phyloP scores from a whole-genome alignment of 371 early-diverging fungal species.

The Homolaphlyctis polyrhiza region DNA sequence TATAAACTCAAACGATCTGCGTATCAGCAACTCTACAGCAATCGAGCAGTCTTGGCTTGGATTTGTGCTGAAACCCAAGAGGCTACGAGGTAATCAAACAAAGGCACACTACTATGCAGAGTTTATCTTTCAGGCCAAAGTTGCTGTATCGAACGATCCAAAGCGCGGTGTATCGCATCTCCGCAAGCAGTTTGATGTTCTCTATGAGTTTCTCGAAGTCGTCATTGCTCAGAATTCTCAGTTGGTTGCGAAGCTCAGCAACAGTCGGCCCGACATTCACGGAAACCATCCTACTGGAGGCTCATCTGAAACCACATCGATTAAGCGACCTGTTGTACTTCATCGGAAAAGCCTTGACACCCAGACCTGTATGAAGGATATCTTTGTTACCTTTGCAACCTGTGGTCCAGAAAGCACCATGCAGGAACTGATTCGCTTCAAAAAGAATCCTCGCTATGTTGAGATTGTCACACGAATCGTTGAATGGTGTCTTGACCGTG shows the following conservation, averaged over 20 bases:
- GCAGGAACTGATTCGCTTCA: conserved; percentile 23
- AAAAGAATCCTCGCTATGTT: conserved; percentile 37
- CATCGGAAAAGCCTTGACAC: conserved; percentile 6
- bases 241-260: not conserved
- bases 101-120: conserved; percentile 14
- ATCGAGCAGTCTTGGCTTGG: conserved; percentile 31
- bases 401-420: conserved; percentile 24
- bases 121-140: conserved; percentile 19
- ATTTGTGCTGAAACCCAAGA: conserved; percentile 17
- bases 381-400: conserved; percentile 13
- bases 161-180: conserved; percentile 8
- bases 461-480: conserved; percentile 22
- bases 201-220: conserved; percentile 29
- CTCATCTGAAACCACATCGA: not conserved
- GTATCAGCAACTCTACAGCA: conserved; percentile 24
- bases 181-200: conserved; percentile 11
- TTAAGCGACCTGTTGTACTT: not conserved
- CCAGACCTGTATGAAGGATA: conserved; percentile 24
- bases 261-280: conserved; percentile 7
- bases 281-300: conserved; percentile 12
- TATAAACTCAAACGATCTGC: conserved; percentile 10
- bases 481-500: conserved; percentile 23
- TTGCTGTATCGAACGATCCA: conserved; percentile 13
- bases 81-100: conserved; percentile 10
- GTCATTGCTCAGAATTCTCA: conserved; percentile 6